phyloP scores from a whole-genome alignment of 2,329 filamentous ascomycete genomes.

The Fusarium nelsonii region DNA sequence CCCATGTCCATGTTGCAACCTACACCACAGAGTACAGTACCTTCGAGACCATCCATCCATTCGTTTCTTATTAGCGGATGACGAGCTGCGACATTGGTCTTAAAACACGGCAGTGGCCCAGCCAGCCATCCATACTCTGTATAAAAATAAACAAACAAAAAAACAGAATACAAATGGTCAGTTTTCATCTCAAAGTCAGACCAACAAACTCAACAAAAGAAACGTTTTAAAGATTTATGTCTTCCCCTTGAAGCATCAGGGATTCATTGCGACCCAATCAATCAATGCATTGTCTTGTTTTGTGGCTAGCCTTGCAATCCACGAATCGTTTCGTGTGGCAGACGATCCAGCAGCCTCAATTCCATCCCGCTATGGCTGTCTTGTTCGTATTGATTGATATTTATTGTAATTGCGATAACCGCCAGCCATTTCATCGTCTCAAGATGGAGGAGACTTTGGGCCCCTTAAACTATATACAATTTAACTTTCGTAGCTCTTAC shows the following conservation, averaged over 20 bases:
- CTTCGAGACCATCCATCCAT: constrained; percentile 5
- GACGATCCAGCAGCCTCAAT: constrained; percentile 42
- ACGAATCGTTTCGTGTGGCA: constrained; percentile 41
- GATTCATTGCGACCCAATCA: constrained; percentile 39
- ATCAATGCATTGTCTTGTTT: constrained; percentile 25
- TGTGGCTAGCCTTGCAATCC: constrained; percentile 26
- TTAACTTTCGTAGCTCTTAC: not conserved
- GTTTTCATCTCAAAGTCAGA: not conserved
- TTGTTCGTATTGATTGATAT: constrained; percentile 5
- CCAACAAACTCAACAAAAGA: not conserved
- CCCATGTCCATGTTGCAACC: constrained; percentile 10
- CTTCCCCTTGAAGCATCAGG: constrained; percentile 26
- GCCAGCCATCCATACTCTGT: not conserved
- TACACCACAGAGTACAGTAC: not conserved
- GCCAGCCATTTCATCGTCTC: constrained; percentile 1
- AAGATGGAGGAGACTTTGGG: not conserved
- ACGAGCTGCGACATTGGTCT: constrained; percentile 38
- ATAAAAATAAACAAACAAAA: not conserved
- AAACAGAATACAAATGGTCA: not conserved
- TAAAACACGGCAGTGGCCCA: constrained; percentile 35
- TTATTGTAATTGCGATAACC: constrained; percentile 22
- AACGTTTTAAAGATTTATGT: not conserved
- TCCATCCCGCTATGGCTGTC: constrained; percentile 25
- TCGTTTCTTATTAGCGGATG: constrained; percentile 31
- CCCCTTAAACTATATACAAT: not conserved